Evolutionary conservation across 2,329 filamentous ascomycete genomes (phyloP).

Genomic region (Chrysosporium keratinophilum): DNA sequence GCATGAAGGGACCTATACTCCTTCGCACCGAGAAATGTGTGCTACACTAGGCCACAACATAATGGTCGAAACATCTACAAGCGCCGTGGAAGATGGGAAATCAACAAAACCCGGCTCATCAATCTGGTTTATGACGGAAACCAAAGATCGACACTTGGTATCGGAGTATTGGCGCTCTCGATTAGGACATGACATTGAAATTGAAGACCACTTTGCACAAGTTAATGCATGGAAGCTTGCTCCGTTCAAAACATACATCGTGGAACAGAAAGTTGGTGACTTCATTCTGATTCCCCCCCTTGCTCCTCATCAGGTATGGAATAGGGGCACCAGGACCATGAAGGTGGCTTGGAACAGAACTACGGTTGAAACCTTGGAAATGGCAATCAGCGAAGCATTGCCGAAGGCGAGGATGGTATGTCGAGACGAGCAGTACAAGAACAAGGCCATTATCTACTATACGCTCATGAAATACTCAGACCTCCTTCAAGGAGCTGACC

Average conservation of each 20-base stretch:
- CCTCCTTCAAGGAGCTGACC: slow-evolving; percentile 48
- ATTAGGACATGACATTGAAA: slow-evolving; percentile 90
- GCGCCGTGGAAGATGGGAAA: slow-evolving; percentile 57
- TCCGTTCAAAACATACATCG: slow-evolving; percentile 82
- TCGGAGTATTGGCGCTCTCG: slow-evolving; percentile 89
- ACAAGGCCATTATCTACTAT: slow-evolving; percentile 89
- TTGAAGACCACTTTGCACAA: slow-evolving; percentile 94
- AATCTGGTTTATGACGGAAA: slow-evolving; percentile 98
- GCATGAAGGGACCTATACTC: slow-evolving; percentile 93
- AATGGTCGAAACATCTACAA: slow-evolving; percentile 80
- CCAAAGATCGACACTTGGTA: slow-evolving; percentile 78
- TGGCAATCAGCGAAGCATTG: slow-evolving; percentile 76
- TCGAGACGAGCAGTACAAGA: slow-evolving; percentile 97
- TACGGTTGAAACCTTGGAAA: slow-evolving; percentile 77
- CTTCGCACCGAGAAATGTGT: slow-evolving; percentile 94
- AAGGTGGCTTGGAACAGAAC: slow-evolving; percentile 98
- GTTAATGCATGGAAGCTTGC: slow-evolving; percentile 92
- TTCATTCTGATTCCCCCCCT: slow-evolving; percentile 88
- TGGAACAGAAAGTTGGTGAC: slow-evolving; percentile 82
- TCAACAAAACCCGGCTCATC: slow-evolving; percentile 69
- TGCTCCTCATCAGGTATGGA: slow-evolving; percentile 97
- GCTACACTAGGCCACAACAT: slow-evolving; percentile 93
- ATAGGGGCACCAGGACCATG: slow-evolving; percentile 86
- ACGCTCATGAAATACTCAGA: slow-evolving; percentile 67
- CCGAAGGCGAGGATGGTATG: slow-evolving; percentile 85